Base-by-base conservation (phyloP, 2,329 filamentous ascomycete species). In the Cladosporium oxysporum region DNA sequence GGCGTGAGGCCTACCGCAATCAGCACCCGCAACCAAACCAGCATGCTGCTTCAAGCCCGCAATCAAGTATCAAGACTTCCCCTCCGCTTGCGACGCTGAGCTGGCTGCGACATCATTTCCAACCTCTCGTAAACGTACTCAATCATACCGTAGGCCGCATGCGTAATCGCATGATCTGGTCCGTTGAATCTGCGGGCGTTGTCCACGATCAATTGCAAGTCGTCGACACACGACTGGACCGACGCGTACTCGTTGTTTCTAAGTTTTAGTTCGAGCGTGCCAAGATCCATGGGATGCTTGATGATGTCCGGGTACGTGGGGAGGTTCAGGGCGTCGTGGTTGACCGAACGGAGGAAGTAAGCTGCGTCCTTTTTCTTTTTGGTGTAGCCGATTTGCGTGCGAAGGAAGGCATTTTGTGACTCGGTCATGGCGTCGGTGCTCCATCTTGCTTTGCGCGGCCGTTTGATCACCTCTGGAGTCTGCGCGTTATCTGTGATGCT, bases 111-210 rank as follows among this genome's bases (percentile, higher is more conserved):
- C 41, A 47, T 47, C 41, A 5, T 55, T 10, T 55, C 31, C 28
- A 55, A 21, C 31, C 52, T 55, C 52, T 55, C 52, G 8, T 87
- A 79, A 72, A 89, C 88, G 62, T 85, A 85, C 16, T 80, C 81
- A 63, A 84, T 81, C 75, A 89, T 82, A 60, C 83, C 86, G 69
- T 88, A 84, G n/a, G 89, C 90, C 64, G 89, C 85, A 52, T 83
- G 80, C 0, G 93, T 90, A 58, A 98, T 88, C 0, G 86, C 81
- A 74, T 98, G 93, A 4, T 85, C 81, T 0, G 85, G 80, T 12
- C 94, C 93, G 76, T 99, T 99, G 85, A 97, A 99, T 0, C 82
- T 80, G 41, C 90, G 76, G 0, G 91, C 88, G 76, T 99, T 99
- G 66, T 88, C 81, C 69, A 94, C 87, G 76, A 99, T 90, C 62